Conservation (phyloP, 805 yeast genomes). For the Teunomyces gatunensis region DNA sequence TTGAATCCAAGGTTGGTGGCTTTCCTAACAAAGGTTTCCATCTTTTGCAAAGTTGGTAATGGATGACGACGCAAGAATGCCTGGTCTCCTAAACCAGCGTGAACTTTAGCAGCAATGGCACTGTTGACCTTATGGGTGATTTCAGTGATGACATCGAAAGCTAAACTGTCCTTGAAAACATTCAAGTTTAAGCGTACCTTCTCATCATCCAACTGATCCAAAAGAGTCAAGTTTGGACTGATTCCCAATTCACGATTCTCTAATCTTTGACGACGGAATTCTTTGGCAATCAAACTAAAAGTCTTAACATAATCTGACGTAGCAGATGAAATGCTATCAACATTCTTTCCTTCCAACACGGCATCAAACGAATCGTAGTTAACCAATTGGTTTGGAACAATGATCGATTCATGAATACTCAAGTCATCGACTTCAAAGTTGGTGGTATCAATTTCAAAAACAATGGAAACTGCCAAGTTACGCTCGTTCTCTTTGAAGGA, state of each 20-base stretch:
- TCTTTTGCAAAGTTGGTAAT: constrained; percentile 75
- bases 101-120: constrained; percentile 78
- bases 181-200: constrained; percentile 69
- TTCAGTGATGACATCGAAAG: constrained; percentile 66
- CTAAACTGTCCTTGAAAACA: constrained; percentile 59
- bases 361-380: constrained; percentile 54
- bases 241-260: constrained; percentile 47
- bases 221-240: constrained; percentile 55
- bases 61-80: constrained; percentile 87
- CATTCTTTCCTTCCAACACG: constrained; percentile 35
- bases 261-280: constrained; percentile 67
- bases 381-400: constrained; percentile 61
- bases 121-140: constrained; percentile 76
- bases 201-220: constrained; percentile 85
- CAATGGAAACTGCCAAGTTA: constrained; percentile 70
- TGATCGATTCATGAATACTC: constrained; percentile 70
- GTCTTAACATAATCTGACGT: constrained; percentile 66
- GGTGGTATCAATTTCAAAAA: constrained; percentile 73
- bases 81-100: constrained; percentile 71
- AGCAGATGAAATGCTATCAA: constrained; percentile 44
- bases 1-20: constrained; percentile 63
- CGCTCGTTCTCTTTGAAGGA: constrained; percentile 61
- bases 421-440: constrained; percentile 71
- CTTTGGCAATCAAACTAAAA: constrained; percentile 60
- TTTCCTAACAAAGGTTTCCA: constrained; percentile 74